phyloP scores from a whole-genome alignment of 1,284 basidiomycete genomes.

The Cryptococcus amylolentus region DNA sequence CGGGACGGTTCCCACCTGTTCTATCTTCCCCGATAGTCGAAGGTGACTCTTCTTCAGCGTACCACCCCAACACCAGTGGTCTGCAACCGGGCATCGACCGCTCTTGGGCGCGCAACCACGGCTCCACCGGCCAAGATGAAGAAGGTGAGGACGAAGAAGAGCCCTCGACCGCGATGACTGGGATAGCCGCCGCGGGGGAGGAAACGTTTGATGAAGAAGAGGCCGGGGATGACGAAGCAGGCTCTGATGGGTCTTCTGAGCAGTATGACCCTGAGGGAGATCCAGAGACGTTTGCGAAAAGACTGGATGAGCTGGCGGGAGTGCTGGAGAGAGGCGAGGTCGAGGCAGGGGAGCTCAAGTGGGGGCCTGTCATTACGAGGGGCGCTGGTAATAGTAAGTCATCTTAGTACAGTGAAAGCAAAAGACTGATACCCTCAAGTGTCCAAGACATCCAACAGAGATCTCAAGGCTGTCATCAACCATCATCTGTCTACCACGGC shows the following conservation, averaged over 20 bases:
- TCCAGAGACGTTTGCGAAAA: slow-evolving; percentile 35
- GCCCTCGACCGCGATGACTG: background rate
- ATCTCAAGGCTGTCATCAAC: slow-evolving; percentile 33
- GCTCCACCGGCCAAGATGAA: background rate
- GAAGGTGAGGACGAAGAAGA: slow-evolving; percentile 1
- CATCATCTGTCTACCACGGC: slow-evolving; percentile 35
- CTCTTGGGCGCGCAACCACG: no score
- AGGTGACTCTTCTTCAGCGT: background rate
- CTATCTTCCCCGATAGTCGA: slow-evolving; percentile 1
- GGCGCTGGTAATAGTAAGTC: slow-evolving; percentile 1
- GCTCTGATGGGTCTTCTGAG: slow-evolving; percentile 24
- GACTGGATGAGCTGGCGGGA: slow-evolving; percentile 44
- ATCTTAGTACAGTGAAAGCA: background rate
- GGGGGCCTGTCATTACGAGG: slow-evolving; percentile 30
- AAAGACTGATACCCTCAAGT: slow-evolving; percentile 5
- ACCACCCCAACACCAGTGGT: background rate
- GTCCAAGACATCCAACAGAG: slow-evolving; percentile 11
- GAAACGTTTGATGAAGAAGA: slow-evolving; percentile 12
- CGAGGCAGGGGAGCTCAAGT: slow-evolving; percentile 35
- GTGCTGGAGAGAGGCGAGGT: slow-evolving; percentile 37
- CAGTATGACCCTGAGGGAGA: slow-evolving; percentile 37
- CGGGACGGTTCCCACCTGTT: no score
- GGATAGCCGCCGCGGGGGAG: slow-evolving; percentile 5
- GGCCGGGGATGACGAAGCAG: slow-evolving; percentile 13
- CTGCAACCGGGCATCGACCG: background rate